phyloP scores from a whole-genome alignment of 2,329 filamentous ascomycete genomes.

The Diaporthe sp. region DNA sequence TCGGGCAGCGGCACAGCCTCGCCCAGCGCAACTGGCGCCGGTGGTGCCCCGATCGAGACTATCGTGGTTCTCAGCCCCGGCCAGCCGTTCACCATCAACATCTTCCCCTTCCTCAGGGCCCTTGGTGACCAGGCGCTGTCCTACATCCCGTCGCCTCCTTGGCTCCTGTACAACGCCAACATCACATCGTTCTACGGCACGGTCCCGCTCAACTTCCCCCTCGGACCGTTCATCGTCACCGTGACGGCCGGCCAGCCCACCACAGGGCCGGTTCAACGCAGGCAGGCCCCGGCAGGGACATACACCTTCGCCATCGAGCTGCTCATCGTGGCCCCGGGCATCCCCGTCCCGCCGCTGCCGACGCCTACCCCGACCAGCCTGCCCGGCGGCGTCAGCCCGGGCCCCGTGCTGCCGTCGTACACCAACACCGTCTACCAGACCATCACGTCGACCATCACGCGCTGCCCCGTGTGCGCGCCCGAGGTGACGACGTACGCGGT shows the following conservation, averaged over 20 bases:
- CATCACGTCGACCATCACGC: constrained; percentile 24
- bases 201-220: not conserved
- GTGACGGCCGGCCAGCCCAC: constrained; percentile 22
- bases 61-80: not conserved
- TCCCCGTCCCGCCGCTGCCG: not conserved
- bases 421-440: constrained; percentile 35
- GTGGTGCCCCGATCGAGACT: not conserved
- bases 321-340: not conserved
- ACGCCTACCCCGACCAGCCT: not conserved
- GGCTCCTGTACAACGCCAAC: constrained; percentile 6
- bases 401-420: constrained; percentile 19
- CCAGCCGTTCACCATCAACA: not conserved
- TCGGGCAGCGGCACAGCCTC: not conserved
- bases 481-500: constrained; percentile 1
- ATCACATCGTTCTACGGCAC: constrained; percentile 3
- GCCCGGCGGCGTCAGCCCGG: not conserved
- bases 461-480: constrained; percentile 28
- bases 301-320: constrained; percentile 23
- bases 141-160: not conserved
- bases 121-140: constrained; percentile 6
- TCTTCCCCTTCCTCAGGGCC: not conserved
- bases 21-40: not conserved
- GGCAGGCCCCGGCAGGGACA: not conserved
- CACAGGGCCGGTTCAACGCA: not conserved
- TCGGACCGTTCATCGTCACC: not conserved